Evolutionary conservation across 768 basidiomycete species (phyloP), one percentile per base, ranked within the genome.

Genomic region (Bullera alba): DNA sequence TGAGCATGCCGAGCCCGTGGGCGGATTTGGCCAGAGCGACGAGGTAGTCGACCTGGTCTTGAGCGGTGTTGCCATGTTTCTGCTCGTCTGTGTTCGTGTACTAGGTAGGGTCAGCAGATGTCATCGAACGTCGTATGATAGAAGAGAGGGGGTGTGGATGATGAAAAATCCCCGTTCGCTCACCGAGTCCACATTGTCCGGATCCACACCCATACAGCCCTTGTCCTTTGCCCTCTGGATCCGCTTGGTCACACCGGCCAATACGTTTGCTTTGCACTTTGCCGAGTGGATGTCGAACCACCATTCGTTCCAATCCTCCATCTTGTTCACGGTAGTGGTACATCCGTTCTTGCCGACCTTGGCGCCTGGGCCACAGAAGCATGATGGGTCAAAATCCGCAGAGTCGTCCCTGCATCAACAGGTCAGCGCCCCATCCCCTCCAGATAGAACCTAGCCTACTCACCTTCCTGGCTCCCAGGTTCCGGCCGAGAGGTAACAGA

Each of bases 141-240:
- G 16, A n/a, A n/a, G n/a, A n/a, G n/a, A n/a, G n/a, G n/a, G n/a
- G n/a, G n/a, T n/a, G n/a, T n/a, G n/a, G n/a, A n/a, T n/a, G n/a
- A n/a, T n/a, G n/a, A n/a, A n/a, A n/a, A n/a, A n/a, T n/a, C n/a
- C n/a, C n/a, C 17, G 7, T n/a, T 12, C 10, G 60, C 63, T 46
- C 48, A 62, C 63, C 26, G 37, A 48, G 21, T 65, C 63, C 4
- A 65, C 63, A 50, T 62, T 61, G 43, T 65, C 63, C 19, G 60
- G 60, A 42, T 65, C 63, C 12, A 65, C 49, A 12, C 51, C 60
- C 36, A 61, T 60, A 48, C 63, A 65, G 12, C 60, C 63, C 43
- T 62, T 61, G 2, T 27, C 47, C 15, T 36, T 37, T 22, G 51
- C 52, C n/a, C 41, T 46, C 22, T 47, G 27, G 30, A 60, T 65